Conservation (phyloP, 2,329 filamentous ascomycete genomes). For the Fusarium nurragi region DNA sequence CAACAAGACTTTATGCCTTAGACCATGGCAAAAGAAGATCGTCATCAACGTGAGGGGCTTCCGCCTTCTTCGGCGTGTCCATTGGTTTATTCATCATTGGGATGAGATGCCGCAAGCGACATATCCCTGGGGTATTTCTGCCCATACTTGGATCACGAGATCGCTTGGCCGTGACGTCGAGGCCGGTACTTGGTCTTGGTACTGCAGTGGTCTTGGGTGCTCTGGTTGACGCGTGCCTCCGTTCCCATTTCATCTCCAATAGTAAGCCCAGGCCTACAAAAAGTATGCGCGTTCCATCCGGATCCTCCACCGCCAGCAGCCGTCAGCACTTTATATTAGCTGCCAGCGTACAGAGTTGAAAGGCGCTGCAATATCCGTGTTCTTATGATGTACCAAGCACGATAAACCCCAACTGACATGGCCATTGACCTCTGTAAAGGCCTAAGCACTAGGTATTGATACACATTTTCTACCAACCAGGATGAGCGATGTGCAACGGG, state of each 20-base stretch:
- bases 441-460: background rate
- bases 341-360: background rate
- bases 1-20: background rate
- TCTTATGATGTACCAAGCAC: background rate
- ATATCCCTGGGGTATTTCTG: background rate
- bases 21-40: constrained; percentile 2
- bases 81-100: constrained; percentile 11
- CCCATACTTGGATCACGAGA: constrained; percentile 19
- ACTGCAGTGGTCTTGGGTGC: no score
- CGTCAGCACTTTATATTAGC: constrained; percentile 29
- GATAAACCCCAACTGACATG: background rate
- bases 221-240: constrained; percentile 9
- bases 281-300: background rate
- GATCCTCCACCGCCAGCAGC: constrained; percentile 9
- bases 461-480: background rate
- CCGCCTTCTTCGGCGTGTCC: constrained; percentile 4
- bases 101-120: background rate
- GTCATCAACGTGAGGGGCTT: constrained; percentile 13
- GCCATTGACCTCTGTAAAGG: background rate
- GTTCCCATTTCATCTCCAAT: constrained; percentile 4
- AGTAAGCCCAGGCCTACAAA: background rate
- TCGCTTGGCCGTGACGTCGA: constrained; percentile 30
- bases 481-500: background rate
- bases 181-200: constrained; percentile 7
- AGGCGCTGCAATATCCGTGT: background rate